These are phyloP conservation scores for Schizophyllum amplum DNA, from an alignment of 1,284 basidiomycete species.

Conservation along the genomic window DNA sequence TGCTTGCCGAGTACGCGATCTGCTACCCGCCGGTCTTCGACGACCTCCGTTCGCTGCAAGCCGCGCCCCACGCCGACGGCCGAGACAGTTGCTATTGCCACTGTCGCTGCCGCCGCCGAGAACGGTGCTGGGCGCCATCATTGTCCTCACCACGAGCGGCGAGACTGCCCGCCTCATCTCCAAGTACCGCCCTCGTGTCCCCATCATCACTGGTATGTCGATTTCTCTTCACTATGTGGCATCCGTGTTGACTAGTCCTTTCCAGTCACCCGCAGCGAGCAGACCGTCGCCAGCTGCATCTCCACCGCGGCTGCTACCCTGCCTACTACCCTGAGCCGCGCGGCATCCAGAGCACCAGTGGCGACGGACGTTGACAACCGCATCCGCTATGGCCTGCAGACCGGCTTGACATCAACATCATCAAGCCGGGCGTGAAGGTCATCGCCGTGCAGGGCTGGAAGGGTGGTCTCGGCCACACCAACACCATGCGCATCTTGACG, in stretches of 20 bases:
- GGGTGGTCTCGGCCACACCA: constrained; percentile 91
- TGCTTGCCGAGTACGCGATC: constrained; percentile 89
- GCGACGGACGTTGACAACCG: constrained; percentile 94
- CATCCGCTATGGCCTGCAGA: constrained; percentile 85
- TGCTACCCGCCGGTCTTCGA: constrained; percentile 91
- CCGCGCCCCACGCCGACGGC: constrained; percentile 84
- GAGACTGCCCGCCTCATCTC: constrained; percentile 94
- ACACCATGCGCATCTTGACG: constrained; percentile 71
- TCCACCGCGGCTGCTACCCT: constrained; percentile 96
- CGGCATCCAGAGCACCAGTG: constrained; percentile 86
- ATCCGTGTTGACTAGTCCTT: no score
- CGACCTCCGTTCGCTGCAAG: constrained; percentile 73
- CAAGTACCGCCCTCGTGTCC: constrained; percentile 93
- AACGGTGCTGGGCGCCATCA: constrained; percentile 90
- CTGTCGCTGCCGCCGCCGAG: constrained; percentile 91
- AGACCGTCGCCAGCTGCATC: constrained; percentile 96
- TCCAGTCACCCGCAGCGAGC: constrained; percentile 95
- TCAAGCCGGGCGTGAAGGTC: constrained; percentile 86
- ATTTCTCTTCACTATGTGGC: no score
- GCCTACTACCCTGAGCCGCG: constrained; percentile 95
- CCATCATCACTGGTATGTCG: constrained; percentile 94
- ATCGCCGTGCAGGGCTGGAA: constrained; percentile 99
- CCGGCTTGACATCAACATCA: constrained; percentile 81
- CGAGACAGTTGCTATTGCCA: constrained; percentile 91
- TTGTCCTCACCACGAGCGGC: constrained; percentile 95